Base-by-base conservation (phyloP, 768 basidiomycete species). In the Pholiota molesta region DNA sequence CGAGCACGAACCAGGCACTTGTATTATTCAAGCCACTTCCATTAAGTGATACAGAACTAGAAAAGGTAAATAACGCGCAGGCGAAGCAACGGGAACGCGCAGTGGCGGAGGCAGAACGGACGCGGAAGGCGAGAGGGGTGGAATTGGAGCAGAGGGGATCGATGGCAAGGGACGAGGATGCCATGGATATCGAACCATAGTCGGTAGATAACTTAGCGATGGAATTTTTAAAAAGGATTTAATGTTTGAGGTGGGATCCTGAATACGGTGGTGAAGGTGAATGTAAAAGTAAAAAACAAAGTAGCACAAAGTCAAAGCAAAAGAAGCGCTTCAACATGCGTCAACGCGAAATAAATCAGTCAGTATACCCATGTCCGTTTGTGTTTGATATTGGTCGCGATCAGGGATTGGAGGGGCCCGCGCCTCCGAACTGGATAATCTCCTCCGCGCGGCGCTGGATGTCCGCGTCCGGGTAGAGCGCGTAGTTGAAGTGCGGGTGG, bases 11-110 rank as follows among this genome's bases (percentile, higher is more conserved):
- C 40, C 82, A 81, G 62, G 87, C 87, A 4, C 79, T 89, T 21
- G 80, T 89, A 17, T 69, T 89, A 7, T 89, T 83, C 68, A 78
- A 76, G 62, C 79, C 87, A 2, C 73, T 78, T 10, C 72, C 76
- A 33, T 40, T 63, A 29, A 58, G 64, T 8, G 61, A 62, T 21
- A 58, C 65, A 60, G 66, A 70, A 37, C 54, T 64, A 10, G 60
- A 58, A 26, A 58, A 55, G 57, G 65, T 59, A 35, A 58, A 68
- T 62, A 63, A 67, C 35, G 56, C 65, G 11, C 44, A 59, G 44
- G 52, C 52, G 23, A 60, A 53, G 55, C 60, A n/a, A 31, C 31
- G 33, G 33, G 47, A 26, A n/a, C 33, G 37, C 21, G 14, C 31
- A 11, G 33, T 47, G 13, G 33, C 47, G 7, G 31, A 19, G 3